Percentiles rank a stretch among this genome's conserved stretches.
These are phyloP conservation scores for Gardenia jasminoides DNA, from an alignment of 257 asterid genomes.

Conservation along the genomic window DNA sequence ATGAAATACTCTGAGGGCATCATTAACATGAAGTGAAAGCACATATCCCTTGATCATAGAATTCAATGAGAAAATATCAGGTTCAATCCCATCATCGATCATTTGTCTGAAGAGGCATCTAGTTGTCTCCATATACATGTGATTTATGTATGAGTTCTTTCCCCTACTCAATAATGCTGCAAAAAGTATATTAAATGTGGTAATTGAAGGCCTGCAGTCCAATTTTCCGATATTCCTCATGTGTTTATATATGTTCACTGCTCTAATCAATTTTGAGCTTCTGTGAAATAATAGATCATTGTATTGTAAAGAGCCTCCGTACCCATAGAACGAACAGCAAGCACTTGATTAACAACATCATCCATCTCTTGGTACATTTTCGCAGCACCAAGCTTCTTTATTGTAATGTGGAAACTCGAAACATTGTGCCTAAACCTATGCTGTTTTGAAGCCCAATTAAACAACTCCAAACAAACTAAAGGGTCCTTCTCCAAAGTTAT, in stretches of 20 bases:
- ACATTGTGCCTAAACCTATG: constrained; percentile 75
- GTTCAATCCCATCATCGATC: constrained; percentile 84
- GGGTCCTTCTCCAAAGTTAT: constrained; percentile 58
- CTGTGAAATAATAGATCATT: constrained; percentile 75
- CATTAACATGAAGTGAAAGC: constrained; percentile 84
- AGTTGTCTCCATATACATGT: constrained; percentile 76
- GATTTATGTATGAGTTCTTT: constrained; percentile 65
- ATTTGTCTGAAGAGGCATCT: constrained; percentile 76
- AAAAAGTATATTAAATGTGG: constrained; percentile 70
- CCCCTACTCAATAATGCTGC: constrained; percentile 71
- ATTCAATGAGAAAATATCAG: constrained; percentile 77
- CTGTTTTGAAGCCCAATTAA: constrained; percentile 89
- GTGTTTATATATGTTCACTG: constrained; percentile 76
- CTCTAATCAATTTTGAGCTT: constrained; percentile 72
- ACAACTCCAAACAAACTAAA: constrained; percentile 75
- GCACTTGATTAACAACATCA: constrained; percentile 72
- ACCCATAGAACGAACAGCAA: constrained; percentile 60
- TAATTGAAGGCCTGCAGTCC: constrained; percentile 78
- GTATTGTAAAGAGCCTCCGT: constrained; percentile 72
- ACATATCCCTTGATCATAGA: constrained; percentile 93
- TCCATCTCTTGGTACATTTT: constrained; percentile 87
- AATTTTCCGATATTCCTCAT: constrained; percentile 61
- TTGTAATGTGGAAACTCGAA: constrained; percentile 53
- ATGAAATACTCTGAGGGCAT: constrained; percentile 88
- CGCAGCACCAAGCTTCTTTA: constrained; percentile 80